Percentiles rank a stretch among this genome's conserved stretches.
Conservation (phyloP, 106 monocot species). For the Iris macrosiphon region DNA sequence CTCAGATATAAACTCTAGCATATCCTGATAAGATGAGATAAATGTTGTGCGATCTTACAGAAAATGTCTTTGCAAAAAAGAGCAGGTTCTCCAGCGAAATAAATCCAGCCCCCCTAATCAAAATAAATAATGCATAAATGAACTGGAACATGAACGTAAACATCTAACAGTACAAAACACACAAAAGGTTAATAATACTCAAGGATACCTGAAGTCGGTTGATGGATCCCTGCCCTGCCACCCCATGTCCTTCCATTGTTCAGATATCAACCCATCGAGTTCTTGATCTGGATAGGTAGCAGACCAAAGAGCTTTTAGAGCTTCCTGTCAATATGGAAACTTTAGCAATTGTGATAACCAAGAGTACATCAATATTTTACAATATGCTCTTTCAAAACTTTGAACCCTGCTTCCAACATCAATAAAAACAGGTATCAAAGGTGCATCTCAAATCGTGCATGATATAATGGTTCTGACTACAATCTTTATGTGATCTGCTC, state of each 20-base stretch:
- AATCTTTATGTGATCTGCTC: no score
- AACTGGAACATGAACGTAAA: no score
- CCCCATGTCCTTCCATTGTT: slow-evolving; percentile 96
- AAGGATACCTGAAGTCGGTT: slow-evolving; percentile 77
- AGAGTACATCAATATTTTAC: no score
- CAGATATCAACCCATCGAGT: slow-evolving; percentile 66
- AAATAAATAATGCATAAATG: slow-evolving; percentile 2
- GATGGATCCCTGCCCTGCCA: slow-evolving; percentile 97
- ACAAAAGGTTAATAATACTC: neutral
- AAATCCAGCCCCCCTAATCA: slow-evolving; percentile 70
- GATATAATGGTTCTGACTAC: no score
- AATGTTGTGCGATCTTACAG: no score
- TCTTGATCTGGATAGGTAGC: slow-evolving; percentile 81
- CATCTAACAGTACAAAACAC: no score
- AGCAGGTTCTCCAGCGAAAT: slow-evolving; percentile 88
- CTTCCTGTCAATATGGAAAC: slow-evolving; percentile 42
- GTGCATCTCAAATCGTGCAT: no score
- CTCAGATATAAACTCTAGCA: no score
- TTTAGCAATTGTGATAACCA: neutral
- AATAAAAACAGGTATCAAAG: no score
- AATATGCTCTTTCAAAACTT: no score
- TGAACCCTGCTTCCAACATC: no score
- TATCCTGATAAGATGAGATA: no score
- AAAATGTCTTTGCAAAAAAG: slow-evolving; percentile 84
- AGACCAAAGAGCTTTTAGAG: slow-evolving; percentile 74